Percentiles rank a stretch among this genome's conserved stretches.
These are phyloP conservation scores for Colletotrichum euphorbiae DNA, from an alignment of 2,329 filamentous ascomycete genomes.

Conservation along the genomic window DNA sequence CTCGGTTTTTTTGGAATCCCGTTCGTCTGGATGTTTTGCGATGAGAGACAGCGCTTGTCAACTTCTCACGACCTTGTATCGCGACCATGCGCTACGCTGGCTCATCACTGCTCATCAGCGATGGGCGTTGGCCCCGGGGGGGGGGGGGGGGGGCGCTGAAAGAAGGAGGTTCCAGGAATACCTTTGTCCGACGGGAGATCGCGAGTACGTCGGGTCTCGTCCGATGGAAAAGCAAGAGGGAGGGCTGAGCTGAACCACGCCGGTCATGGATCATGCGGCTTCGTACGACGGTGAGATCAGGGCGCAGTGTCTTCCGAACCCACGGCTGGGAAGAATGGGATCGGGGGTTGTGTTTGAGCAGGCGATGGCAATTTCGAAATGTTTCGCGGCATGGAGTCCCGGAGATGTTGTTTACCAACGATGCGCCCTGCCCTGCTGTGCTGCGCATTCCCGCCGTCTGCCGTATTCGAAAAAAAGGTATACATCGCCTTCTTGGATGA, in stretches of 20 bases:
- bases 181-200: constrained; percentile 1
- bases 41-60: not conserved
- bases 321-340: constrained; percentile 1
- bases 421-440: not conserved
- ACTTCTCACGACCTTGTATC: not conserved
- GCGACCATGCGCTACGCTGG: too few species aligned
- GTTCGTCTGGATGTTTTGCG: not conserved
- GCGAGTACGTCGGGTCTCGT: not conserved
- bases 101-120: not conserved
- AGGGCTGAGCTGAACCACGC: constrained; percentile 29
- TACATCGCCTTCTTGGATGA: too few species aligned
- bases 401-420: not conserved
- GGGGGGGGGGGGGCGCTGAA: not conserved
- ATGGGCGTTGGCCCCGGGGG: too few species aligned
- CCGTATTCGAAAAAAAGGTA: too few species aligned
- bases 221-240: not conserved
- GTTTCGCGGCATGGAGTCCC: not conserved
- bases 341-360: constrained; percentile 12
- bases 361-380: constrained; percentile 3
- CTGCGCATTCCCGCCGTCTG: too few species aligned
- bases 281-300: constrained; percentile 36
- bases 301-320: constrained; percentile 7
- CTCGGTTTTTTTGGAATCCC: not conserved
- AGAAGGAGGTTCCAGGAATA: not conserved
- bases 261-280: constrained; percentile 26